These are phyloP conservation scores for Arthrobotrys musiformis DNA, from an alignment of 2,329 filamentous ascomycete genomes.

Conservation along the genomic window DNA sequence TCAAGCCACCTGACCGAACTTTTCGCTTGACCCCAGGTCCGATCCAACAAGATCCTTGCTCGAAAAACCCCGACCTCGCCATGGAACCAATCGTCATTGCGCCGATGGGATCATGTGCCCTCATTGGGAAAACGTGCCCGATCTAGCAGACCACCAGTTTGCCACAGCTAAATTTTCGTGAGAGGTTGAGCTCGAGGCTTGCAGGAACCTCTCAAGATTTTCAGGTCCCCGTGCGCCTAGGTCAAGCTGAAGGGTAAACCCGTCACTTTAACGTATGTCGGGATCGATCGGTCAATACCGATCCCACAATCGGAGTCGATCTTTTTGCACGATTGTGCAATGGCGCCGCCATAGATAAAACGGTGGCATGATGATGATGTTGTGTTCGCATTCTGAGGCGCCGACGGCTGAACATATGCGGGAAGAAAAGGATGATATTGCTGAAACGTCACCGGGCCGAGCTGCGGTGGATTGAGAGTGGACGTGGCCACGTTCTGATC, in stretches of 20 bases:
- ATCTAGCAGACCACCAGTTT: background rate
- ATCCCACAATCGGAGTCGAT: background rate
- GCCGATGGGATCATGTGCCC: slow-evolving; percentile 32
- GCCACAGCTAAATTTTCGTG: slow-evolving; percentile 7
- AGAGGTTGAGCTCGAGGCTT: slow-evolving; percentile 28
- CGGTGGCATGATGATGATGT: background rate
- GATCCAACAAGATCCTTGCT: background rate
- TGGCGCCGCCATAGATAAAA: background rate
- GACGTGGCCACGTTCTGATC: background rate
- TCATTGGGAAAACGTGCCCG: background rate
- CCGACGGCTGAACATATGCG: no score
- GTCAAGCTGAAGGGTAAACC: slow-evolving; percentile 1
- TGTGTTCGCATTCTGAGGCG: background rate
- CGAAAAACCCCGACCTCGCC: slow-evolving; percentile 8
- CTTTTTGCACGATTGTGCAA: background rate
- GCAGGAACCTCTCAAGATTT: background rate
- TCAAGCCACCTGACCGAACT: slow-evolving; percentile 32
- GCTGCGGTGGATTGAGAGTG: background rate
- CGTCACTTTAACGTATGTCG: background rate
- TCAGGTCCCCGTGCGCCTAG: no score
- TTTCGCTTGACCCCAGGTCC: slow-evolving; percentile 9
- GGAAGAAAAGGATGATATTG: no score
- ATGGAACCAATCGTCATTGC: slow-evolving; percentile 23
- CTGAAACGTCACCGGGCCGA: no score
- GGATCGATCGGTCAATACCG: slow-evolving; percentile 1